Conservation (phyloP, 495 filamentous ascomycete species). For the Amphirosellinia nigrospora region DNA sequence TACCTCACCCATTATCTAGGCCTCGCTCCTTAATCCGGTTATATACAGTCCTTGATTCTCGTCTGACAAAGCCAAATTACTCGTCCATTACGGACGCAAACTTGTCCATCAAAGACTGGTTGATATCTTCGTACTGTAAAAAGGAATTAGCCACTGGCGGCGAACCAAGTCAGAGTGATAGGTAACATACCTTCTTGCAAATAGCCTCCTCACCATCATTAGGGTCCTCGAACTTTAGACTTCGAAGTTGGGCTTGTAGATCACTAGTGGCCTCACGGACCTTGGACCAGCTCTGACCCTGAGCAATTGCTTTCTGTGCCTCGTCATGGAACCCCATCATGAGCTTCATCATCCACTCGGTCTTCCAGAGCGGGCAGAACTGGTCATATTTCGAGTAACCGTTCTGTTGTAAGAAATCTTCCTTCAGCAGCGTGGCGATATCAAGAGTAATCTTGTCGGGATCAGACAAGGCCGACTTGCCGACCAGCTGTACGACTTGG, state of each 20-base stretch:
- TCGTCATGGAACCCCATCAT: slow-evolving; percentile 99
- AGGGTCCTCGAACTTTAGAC: slow-evolving; percentile 96
- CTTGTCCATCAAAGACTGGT: slow-evolving; percentile 91
- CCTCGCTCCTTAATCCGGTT: background rate
- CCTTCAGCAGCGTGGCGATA: slow-evolving; percentile 89
- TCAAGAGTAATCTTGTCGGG: slow-evolving; percentile 98
- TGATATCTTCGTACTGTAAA: slow-evolving; percentile 82
- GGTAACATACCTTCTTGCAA: slow-evolving; percentile 69
- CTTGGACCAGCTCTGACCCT: slow-evolving; percentile 90
- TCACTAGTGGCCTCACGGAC: slow-evolving; percentile 88
- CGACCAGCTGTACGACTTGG: slow-evolving; percentile 97
- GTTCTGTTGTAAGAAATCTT: slow-evolving; percentile 99
- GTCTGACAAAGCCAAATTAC: slow-evolving; percentile 53
- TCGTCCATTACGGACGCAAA: slow-evolving; percentile 95
- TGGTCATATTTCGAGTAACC: slow-evolving; percentile 99
- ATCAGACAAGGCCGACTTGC: slow-evolving; percentile 95
- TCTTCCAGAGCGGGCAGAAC: slow-evolving; percentile 99
- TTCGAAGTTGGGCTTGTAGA: slow-evolving; percentile 79
- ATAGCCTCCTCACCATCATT: slow-evolving; percentile 75
- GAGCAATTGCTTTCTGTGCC: slow-evolving; percentile 89
- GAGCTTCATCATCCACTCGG: slow-evolving; percentile 99
- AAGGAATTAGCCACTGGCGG: slow-evolving; percentile 1
- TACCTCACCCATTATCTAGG: background rate
- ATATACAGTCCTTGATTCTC: slow-evolving; percentile 19
- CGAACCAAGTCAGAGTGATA: slow-evolving; percentile 24